Evolutionary conservation across 2,329 filamentous ascomycete species (phyloP).

Genomic region (Pleomassaria siparia): DNA sequence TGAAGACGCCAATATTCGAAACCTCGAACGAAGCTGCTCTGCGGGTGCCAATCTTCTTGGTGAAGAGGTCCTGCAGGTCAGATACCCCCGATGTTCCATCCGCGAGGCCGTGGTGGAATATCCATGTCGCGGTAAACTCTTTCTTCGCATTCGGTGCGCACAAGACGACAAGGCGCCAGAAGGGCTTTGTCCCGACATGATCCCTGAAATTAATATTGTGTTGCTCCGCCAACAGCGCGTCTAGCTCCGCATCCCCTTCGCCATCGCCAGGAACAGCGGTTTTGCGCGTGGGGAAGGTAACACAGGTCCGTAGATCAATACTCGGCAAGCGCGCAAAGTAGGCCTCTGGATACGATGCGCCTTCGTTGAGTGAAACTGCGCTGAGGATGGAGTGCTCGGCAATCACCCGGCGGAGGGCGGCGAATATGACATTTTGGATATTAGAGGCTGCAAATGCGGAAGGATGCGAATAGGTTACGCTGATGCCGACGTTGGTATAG

Average conservation of each 20-base stretch:
- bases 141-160: slow-evolving; percentile 8
- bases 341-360: slow-evolving; percentile 38
- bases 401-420: slow-evolving; percentile 41
- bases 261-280: slow-evolving; percentile 15
- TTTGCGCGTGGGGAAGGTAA: slow-evolving; percentile 35
- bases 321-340: slow-evolving; percentile 49
- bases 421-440: slow-evolving; percentile 34
- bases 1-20: slow-evolving; percentile 49
- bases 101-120: slow-evolving; percentile 53
- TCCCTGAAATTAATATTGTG: slow-evolving; percentile 45
- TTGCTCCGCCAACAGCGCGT: slow-evolving; percentile 44
- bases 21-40: slow-evolving; percentile 47
- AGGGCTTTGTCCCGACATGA: slow-evolving; percentile 32
- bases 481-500: slow-evolving; percentile 49
- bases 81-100: slow-evolving; percentile 50
- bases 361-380: slow-evolving; percentile 46
- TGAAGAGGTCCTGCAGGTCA: slow-evolving; percentile 43
- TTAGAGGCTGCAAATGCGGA: slow-evolving; percentile 18
- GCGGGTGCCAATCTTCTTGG: slow-evolving; percentile 42
- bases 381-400: slow-evolving; percentile 47
- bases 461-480: slow-evolving; percentile 30
- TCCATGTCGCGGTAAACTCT: slow-evolving; percentile 48
- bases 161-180: slow-evolving; percentile 50
- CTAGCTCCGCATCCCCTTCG: slow-evolving; percentile 43
- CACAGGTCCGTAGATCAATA: slow-evolving; percentile 44